These are phyloP conservation scores for Clonostachys rhizophaga DNA, from an alignment of 2,329 filamentous ascomycete genomes.

Conservation along the genomic window DNA sequence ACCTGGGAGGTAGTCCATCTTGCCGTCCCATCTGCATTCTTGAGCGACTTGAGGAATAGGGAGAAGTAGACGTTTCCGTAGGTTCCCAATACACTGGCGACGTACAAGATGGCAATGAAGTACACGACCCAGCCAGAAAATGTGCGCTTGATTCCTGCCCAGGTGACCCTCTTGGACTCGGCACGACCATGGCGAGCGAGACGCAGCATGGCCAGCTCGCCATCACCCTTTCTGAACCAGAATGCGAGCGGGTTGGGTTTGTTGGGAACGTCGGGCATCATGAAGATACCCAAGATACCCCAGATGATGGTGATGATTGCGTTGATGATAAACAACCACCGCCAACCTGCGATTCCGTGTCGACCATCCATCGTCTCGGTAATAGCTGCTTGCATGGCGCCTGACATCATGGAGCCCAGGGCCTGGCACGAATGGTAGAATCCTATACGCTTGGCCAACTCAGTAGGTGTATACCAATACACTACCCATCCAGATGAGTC, in stretches of 20 bases:
- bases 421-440: constrained; percentile 44
- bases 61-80: too few species aligned
- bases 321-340: constrained; percentile 1
- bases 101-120: too few species aligned
- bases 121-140: constrained; percentile 21
- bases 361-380: constrained; percentile 33
- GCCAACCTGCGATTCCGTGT: constrained; percentile 39
- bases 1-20: constrained; percentile 28
- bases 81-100: too few species aligned
- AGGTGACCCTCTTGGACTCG: constrained; percentile 26
- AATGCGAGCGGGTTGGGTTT: constrained; percentile 35
- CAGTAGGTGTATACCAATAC: constrained; percentile 45
- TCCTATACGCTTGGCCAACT: constrained; percentile 41
- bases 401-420: constrained; percentile 46
- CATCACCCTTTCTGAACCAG: constrained; percentile 48
- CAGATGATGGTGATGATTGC: constrained; percentile 27
- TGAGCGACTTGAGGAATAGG: constrained; percentile 9
- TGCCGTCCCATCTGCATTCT: constrained; percentile 7
- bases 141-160: constrained; percentile 27
- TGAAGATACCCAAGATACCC: constrained; percentile 26
- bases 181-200: constrained; percentile 55
- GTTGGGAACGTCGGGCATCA: constrained; percentile 35
- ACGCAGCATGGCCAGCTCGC: constrained; percentile 58
- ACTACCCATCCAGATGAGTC: too few species aligned
- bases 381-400: constrained; percentile 39